Evolutionary conservation across 2,329 filamentous ascomycete genomes (phyloP).

Genomic region (Zalaria sp.): DNA sequence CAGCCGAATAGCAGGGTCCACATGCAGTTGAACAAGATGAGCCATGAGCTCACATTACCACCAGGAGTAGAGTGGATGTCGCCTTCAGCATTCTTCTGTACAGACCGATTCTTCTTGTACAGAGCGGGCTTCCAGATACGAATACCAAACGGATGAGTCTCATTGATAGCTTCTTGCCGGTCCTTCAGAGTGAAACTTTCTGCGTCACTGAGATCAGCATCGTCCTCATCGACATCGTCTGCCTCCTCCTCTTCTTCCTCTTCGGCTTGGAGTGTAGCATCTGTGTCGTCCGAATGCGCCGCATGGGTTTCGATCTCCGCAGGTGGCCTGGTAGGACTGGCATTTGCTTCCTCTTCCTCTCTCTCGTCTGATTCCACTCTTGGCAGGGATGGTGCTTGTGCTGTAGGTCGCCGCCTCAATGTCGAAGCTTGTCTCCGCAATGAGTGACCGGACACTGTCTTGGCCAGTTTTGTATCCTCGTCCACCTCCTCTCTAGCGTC

Average conservation of each 20-base stretch:
- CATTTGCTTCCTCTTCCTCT: conserved; percentile 22
- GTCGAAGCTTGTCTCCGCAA: conserved; percentile 37
- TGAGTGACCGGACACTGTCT: conserved; percentile 15
- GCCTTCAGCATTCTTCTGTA: conserved; percentile 88
- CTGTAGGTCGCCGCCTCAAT: conserved; percentile 33
- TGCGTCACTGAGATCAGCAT: conserved; percentile 68
- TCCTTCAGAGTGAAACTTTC: conserved; percentile 98
- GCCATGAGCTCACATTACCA: conserved; percentile 67
- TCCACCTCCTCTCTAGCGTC: conserved; percentile 74
- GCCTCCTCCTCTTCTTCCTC: conserved; percentile 29
- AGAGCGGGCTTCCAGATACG: conserved; percentile 96
- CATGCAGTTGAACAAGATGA: conserved; percentile 74
- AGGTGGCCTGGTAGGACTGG: neutral
- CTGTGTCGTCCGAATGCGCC: conserved; percentile 20
- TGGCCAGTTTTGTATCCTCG: conserved; percentile 42
- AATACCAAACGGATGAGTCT: conserved; percentile 97
- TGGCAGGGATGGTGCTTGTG: conserved; percentile 30
- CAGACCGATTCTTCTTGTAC: conserved; percentile 94
- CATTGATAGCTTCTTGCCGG: conserved; percentile 92
- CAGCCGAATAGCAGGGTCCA: conserved; percentile 92
- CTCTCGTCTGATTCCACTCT: conserved; percentile 36
- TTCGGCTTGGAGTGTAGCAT: conserved; percentile 26
- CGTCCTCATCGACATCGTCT: conserved; percentile 41
- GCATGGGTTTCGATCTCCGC: neutral
- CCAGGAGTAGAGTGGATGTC: conserved; percentile 95